A percentile compares a stretch with the other conserved stretches of the same genome.
Evolutionary conservation across 2,329 filamentous ascomycete species (phyloP).

Genomic region (Periconia macrospinosa): DNA sequence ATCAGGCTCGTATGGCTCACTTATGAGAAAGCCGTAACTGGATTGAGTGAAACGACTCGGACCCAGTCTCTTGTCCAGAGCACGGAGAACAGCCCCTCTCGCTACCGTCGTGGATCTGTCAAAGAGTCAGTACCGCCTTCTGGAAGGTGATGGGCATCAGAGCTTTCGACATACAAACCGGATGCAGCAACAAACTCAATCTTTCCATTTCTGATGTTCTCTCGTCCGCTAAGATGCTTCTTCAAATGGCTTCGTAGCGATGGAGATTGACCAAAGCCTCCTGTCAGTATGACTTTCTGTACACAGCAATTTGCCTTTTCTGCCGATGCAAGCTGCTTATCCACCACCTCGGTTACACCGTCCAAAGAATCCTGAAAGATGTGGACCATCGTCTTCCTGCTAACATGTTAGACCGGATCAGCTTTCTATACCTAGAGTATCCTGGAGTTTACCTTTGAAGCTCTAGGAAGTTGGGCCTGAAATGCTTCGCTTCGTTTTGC

Average conservation of each 20-base stretch:
- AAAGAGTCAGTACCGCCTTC: not conserved
- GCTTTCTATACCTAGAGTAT: not conserved
- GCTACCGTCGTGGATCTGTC: constrained; percentile 29
- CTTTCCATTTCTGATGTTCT: too few species aligned
- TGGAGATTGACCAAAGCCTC: constrained; percentile 33
- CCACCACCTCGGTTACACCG: constrained; percentile 13
- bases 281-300: constrained; percentile 35
- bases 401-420: too few species aligned
- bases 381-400: not conserved
- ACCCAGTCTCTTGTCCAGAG: constrained; percentile 30
- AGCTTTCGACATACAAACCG: not conserved
- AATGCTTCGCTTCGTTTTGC: not conserved
- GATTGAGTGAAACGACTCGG: constrained; percentile 24
- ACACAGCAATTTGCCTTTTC: constrained; percentile 14
- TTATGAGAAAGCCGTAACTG: constrained; percentile 30
- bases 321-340: constrained; percentile 24
- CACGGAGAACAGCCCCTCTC: constrained; percentile 32
- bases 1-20: constrained; percentile 3
- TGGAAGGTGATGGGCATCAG: not conserved
- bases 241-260: constrained; percentile 25
- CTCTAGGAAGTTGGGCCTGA: constrained; percentile 1
- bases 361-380: constrained; percentile 20
- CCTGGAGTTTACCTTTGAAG: not conserved
- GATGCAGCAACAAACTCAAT: too few species aligned
- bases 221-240: constrained; percentile 10